Base-by-base conservation (phyloP, 163 green algal genomes). In the Trebouxia gelatinosa region DNA sequence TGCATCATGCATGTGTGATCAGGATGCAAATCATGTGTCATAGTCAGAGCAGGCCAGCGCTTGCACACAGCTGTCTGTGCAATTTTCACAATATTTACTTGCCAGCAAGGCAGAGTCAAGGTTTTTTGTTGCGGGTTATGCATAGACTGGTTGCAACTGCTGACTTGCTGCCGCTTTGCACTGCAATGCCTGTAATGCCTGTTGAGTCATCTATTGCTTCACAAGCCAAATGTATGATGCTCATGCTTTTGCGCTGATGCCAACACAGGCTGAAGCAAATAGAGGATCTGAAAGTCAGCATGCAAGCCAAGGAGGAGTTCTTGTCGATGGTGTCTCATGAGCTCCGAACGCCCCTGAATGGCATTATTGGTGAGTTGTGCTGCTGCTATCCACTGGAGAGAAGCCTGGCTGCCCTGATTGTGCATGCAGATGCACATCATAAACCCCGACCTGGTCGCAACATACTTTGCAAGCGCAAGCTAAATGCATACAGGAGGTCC, bases 281-380 rank as follows among this genome's bases (percentile, higher is more conserved):
- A 16, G 40, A 86, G 61, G 84, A 89, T 57, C 76, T 88, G 38
- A 80, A 81, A 57, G 51, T 76, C 62, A 70, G 82, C 54, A 66
- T 87, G 48, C 43, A 81, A 43, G 72, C 80, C 72, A 88, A 88
- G 70, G 83, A 86, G 65, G 43, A 80, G 62, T 88, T 88, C 57
- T 78, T 89, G 19, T 80, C 77, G 1, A 50, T 84, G 29, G 81
- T 88, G 57, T 78, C 40, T 0, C 81, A 89, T 74, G 80, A 89
- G 76, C 67, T 89, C 28, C 71, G 78, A 40, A 86, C 84, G 13
- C 85, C 84, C 5, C 74, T 89, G 64, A 89, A 87, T 78, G 79
- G 87, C 48, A 88, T 91, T 67, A 91, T 91, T 64, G 76, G 76
- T 79, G 34, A 29, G 43, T 23, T 2, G 1, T 32, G 31, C 11